Evolutionary conservation across 2,329 filamentous ascomycete species (phyloP).

Genomic region (Aspergillus sp.): DNA sequence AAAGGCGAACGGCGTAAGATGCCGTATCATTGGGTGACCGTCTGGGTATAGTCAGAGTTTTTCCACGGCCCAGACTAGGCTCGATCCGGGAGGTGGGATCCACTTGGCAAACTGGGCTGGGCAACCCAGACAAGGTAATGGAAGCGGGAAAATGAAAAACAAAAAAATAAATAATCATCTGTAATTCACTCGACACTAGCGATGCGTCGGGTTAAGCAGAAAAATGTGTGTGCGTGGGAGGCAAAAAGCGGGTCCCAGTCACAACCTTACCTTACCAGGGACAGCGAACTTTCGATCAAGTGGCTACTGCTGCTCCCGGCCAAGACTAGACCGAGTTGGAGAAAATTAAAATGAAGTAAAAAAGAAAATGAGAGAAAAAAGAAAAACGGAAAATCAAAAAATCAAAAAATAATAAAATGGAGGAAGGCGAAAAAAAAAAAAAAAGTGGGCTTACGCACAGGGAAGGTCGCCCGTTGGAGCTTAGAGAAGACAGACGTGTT

Average conservation of each 20-base stretch:
- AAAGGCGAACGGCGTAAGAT: slow-evolving; percentile 18
- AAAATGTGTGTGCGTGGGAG: slow-evolving; percentile 20
- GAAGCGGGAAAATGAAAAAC: slow-evolving; percentile 9
- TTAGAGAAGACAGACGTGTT: slow-evolving; percentile 28
- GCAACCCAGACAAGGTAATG: slow-evolving; percentile 18
- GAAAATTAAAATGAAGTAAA: slow-evolving; percentile 8
- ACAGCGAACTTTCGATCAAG: slow-evolving; percentile 21
- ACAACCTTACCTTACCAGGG: slow-evolving; percentile 20
- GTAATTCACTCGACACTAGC: slow-evolving; percentile 16
- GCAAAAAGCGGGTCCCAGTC: slow-evolving; percentile 14
- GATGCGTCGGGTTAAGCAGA: slow-evolving; percentile 25
- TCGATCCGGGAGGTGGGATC: slow-evolving; percentile 11
- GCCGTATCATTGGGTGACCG: slow-evolving; percentile 19
- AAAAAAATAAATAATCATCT: slow-evolving; percentile 15
- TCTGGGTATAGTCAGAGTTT: slow-evolving; percentile 25
- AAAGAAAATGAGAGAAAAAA: slow-evolving; percentile 14
- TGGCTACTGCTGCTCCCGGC: slow-evolving; percentile 26
- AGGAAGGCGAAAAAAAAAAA: slow-evolving; percentile 20
- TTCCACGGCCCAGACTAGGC: slow-evolving; percentile 16
- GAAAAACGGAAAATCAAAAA: slow-evolving; percentile 12
- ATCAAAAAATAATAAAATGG: slow-evolving; percentile 8
- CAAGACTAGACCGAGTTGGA: slow-evolving; percentile 14
- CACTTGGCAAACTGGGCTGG: slow-evolving; percentile 15
- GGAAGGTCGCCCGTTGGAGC: slow-evolving; percentile 34
- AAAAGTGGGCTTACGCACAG: slow-evolving; percentile 30